Base-by-base conservation (phyloP, 75 land plant genomes). In the Cunninghamia lanceolata region DNA sequence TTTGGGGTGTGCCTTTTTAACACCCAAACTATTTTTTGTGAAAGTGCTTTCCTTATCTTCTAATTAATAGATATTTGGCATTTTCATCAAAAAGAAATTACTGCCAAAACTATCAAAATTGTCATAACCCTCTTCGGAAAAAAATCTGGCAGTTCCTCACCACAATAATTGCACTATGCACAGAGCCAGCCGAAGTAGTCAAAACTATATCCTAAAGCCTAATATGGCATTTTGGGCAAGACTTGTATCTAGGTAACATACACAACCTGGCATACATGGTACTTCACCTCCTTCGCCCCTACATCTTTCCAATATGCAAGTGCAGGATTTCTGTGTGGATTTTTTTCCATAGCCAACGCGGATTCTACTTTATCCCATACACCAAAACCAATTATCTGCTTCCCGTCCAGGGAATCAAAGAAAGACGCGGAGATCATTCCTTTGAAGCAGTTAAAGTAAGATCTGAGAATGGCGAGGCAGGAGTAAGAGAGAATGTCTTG, bases 401-500 rank as follows among this genome's bases (percentile, higher is more conserved):
- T 19, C 38, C 84, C 86, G 4, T 85, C 84, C 28, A 80, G 1
- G 80, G 86, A 78, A 0, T 45, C 50, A 47, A 42, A 85, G 28
- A 80, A 85, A 5, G 86, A 75, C 1, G 34, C 79, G 0, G 86
- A 85, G 2, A 30, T 16, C n/a, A 80, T 32, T 13, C 86, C 84
- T 6, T 85, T 47, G 13, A 46, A 4, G 30, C 28, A 0, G 13
- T 4, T 14, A 15, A 85, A 85, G n/a, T 80, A 85, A 14, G 86
- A 25, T 43, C 83, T 85, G 6, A 85, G 86, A 14, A 85, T 45
- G 14, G 83, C 84, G 16, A 85, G 81, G 54, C 83, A 85, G 16
- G 47, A 80, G 40, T 85, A 85, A 1, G 86, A 80, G 13, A 85
- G 40, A 13, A 85, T 19, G 2, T 85, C 84, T 59, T 85, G 52